These are phyloP conservation scores for Ogataea salicorniae DNA, from an alignment of 805 yeast species.

Conservation along the genomic window DNA sequence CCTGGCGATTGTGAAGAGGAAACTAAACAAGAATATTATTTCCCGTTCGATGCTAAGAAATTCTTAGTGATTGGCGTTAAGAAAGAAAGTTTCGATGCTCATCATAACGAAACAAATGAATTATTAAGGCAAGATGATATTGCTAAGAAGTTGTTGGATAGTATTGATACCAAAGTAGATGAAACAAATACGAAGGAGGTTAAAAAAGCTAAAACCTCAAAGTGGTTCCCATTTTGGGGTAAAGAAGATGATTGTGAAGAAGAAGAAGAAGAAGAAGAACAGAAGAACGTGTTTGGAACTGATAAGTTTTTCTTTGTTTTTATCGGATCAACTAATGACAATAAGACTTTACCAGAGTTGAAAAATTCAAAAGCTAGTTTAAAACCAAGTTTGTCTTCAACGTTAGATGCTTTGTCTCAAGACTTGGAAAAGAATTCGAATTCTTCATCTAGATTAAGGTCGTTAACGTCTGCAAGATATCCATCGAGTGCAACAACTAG, in stretches of 20 bases:
- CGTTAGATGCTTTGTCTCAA: too few species aligned
- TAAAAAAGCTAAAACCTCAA: background rate
- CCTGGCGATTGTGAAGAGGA: slow-evolving; percentile 9
- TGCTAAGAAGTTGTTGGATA: background rate
- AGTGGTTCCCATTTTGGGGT: slow-evolving; percentile 10
- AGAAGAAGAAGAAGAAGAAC: slow-evolving; percentile 5
- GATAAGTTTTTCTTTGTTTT: slow-evolving; percentile 27
- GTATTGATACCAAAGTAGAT: background rate
- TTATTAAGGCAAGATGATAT: background rate
- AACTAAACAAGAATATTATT: slow-evolving; percentile 10
- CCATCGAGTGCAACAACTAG: too few species aligned
- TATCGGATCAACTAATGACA: slow-evolving; percentile 18
- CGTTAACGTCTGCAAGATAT: too few species aligned
- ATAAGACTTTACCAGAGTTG: background rate
- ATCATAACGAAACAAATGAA: background rate
- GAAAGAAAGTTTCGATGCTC: slow-evolving; percentile 7
- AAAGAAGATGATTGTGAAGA: slow-evolving; percentile 12
- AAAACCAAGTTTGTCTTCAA: too few species aligned
- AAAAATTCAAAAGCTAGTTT: too few species aligned
- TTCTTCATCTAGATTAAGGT: too few species aligned
- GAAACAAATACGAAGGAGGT: background rate
- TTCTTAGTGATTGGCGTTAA: slow-evolving; percentile 22
- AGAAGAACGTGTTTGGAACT: slow-evolving; percentile 17
- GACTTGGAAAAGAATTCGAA: too few species aligned
- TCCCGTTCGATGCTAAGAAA: slow-evolving; percentile 26